phyloP scores from a whole-genome alignment of 1,284 basidiomycete genomes.

The Sporisorium exsertum region DNA sequence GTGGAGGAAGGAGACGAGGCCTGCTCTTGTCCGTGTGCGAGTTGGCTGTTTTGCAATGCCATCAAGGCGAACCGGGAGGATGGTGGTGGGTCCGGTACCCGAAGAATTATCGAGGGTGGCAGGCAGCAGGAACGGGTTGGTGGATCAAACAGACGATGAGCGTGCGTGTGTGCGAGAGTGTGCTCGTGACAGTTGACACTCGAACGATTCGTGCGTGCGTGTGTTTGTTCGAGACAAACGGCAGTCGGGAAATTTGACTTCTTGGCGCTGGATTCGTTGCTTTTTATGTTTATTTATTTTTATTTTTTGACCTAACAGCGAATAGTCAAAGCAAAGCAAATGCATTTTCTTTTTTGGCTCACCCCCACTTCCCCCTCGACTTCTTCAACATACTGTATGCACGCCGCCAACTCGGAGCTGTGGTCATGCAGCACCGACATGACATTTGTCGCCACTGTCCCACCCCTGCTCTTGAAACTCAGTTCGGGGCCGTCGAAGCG shows the following conservation, averaged over 20 bases:
- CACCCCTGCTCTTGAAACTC: background rate
- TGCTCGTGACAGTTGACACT: too few relatives aligned
- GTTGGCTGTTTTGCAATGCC: slow-evolving; percentile 19
- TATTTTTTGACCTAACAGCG: too few relatives aligned
- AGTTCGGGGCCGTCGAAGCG: background rate
- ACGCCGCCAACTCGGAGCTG: background rate
- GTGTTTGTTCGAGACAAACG: background rate
- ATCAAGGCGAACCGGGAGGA: slow-evolving; percentile 27
- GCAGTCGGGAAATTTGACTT: background rate
- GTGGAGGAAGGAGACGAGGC: slow-evolving; percentile 4
- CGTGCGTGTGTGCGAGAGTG: too few relatives aligned
- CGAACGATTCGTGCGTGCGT: background rate
- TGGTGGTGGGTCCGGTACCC: background rate
- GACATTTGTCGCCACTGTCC: background rate
- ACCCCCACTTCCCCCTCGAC: too few relatives aligned
- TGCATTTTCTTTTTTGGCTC: too few relatives aligned
- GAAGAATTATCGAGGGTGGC: background rate
- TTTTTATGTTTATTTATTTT: too few relatives aligned
- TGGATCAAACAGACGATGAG: background rate
- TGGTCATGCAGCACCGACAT: background rate
- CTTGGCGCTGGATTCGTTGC: background rate
- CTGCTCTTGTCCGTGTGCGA: slow-evolving; percentile 32
- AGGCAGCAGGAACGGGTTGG: background rate
- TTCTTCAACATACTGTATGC: background rate
- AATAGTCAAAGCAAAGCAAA: too few relatives aligned